phyloP scores from a whole-genome alignment of 345 rosid species.

The Lepidium sativum region DNA sequence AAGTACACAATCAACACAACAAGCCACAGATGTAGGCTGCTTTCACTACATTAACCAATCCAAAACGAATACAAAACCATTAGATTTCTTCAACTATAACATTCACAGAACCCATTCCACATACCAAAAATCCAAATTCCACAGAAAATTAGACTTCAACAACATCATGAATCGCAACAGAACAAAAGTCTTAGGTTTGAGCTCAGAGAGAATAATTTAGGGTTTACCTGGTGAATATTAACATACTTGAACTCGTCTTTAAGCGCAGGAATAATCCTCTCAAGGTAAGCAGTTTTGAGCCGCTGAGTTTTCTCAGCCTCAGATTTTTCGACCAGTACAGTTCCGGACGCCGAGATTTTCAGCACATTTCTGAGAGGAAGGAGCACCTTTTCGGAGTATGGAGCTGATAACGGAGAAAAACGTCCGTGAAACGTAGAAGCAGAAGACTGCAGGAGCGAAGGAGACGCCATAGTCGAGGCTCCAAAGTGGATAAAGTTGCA shows the following conservation, averaged over 20 bases:
- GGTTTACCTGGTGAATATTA: constrained; percentile 63
- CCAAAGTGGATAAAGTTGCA: constrained; percentile 22
- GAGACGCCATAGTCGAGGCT: constrained; percentile 42
- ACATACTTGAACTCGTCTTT: constrained; percentile 75
- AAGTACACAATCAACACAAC: neutral
- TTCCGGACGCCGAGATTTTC: constrained; percentile 43
- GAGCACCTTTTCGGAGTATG: constrained; percentile 24
- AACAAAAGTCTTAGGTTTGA: neutral
- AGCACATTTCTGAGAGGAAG: constrained; percentile 29
- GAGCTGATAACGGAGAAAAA: constrained; percentile 29
- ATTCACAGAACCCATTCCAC: neutral
- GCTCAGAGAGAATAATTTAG: neutral
- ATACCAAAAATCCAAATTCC: neutral
- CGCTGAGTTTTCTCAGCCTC: constrained; percentile 62
- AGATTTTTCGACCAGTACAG: constrained; percentile 74
- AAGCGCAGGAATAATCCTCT: constrained; percentile 75
- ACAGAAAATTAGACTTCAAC: neutral
- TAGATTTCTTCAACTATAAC: neutral
- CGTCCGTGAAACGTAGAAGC: constrained; percentile 55
- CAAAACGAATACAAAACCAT: neutral
- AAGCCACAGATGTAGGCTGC: neutral
- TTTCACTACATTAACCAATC: constrained; percentile 10
- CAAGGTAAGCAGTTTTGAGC: constrained; percentile 61
- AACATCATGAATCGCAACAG: neutral
- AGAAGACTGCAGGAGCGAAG: constrained; percentile 43